Evolutionary conservation across 78 protist species (phyloP), one percentile per base, ranked within the genome.

Genomic region (Dictyostelium brefeldianum): DNA sequence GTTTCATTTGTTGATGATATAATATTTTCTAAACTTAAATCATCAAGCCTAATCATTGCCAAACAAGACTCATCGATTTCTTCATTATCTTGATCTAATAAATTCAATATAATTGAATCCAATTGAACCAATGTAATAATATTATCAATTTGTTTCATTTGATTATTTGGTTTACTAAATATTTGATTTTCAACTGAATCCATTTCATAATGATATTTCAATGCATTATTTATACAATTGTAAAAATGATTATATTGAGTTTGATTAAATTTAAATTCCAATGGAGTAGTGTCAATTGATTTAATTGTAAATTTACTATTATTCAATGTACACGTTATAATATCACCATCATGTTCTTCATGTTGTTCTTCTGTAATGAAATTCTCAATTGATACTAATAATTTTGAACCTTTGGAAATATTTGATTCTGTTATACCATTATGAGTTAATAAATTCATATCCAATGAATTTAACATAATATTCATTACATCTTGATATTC

Each of bases 181-280:
- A 43, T 71, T 31, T 29, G 18, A 50, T 87, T 80, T 8, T 36
- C n/a, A 4, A 22, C 27, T 17, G 53, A 54, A 78, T 74, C 93
- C 57, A 77, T 18, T 36, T 87, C 81, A 50, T 87, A 77, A 5
- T 77, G 93, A 53, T 69, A 36, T n/a, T 87, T 77, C 8, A 87
- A 22, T 22, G 69, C 83, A 20, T 67, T 48, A 15, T 59, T 77
- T 10, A 77, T 6, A 65, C 85, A 74, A 4, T 64, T 15, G 27
- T 87, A 87, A 50, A 87, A 77, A 12, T 41, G 18, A 15, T 29
- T 18, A 31, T 57, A 87, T 20, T 77, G 51, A 25, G 20, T 17
- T 50, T 65, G 56, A 36, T 59, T 59, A 64, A 56, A 22, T 29
- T 41, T 22, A 8, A 87, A 65, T 46, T 17, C 18, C 11, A 85